phyloP scores from a whole-genome alignment of 2,329 filamentous ascomycete species.

The Epichloe uncinata region DNA sequence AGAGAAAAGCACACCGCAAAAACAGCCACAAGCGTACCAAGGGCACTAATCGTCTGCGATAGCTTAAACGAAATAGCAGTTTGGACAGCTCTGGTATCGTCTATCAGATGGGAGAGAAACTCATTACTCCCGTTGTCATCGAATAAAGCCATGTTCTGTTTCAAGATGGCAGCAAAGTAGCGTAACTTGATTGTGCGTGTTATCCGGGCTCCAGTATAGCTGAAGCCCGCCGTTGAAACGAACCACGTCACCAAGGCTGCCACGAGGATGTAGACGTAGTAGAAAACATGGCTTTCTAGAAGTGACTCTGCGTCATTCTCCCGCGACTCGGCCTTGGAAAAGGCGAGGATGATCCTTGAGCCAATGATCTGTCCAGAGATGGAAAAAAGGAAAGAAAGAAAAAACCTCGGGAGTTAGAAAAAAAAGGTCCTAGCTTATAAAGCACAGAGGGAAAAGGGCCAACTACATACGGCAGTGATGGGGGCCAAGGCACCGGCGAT shows the following conservation, averaged over 20 bases:
- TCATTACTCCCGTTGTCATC: slow-evolving; percentile 17
- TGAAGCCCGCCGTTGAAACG: slow-evolving; percentile 14
- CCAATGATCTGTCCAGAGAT: neutral
- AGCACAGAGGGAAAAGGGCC: neutral
- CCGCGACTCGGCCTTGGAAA: too few species aligned
- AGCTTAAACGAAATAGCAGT: neutral
- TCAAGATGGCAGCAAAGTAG: slow-evolving; percentile 15
- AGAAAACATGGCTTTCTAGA: neutral
- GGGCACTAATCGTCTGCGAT: neutral
- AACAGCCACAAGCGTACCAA: neutral
- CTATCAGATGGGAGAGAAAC: neutral
- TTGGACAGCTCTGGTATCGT: neutral
- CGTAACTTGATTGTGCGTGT: neutral
- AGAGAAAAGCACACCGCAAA: neutral
- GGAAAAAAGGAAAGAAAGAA: neutral
- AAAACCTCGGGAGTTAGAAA: neutral
- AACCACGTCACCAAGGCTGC: slow-evolving; percentile 21
- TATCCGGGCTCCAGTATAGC: slow-evolving; percentile 1
- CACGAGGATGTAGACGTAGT: slow-evolving; percentile 11
- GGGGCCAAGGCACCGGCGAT: neutral
- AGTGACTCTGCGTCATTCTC: too few species aligned
- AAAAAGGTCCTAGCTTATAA: too few species aligned
- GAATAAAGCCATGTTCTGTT: slow-evolving; percentile 19
- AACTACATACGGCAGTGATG: neutral
- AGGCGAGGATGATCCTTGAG: too few species aligned